Conservation (phyloP, 148 eudicot species). For the Silene conica region DNA sequence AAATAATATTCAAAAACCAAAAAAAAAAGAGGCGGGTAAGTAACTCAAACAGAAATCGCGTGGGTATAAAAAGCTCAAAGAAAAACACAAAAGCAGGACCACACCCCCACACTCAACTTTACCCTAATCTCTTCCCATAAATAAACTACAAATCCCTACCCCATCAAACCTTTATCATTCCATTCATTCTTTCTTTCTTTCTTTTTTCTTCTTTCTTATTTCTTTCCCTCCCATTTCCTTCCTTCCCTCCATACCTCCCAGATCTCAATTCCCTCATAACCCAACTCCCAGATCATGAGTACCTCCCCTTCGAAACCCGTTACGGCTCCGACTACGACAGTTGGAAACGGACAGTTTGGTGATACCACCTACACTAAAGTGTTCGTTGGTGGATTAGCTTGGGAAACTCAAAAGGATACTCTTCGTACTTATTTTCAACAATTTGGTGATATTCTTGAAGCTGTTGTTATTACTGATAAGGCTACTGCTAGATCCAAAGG, state of each 20-base stretch:
- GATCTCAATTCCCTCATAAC: neutral
- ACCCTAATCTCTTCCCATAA: conserved; percentile 4
- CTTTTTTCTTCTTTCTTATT: conserved; percentile 19
- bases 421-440: conserved; percentile 31
- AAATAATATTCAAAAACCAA: conserved; percentile 3
- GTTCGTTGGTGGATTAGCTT: conserved; percentile 38
- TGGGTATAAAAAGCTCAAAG: neutral
- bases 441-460: conserved; percentile 42
- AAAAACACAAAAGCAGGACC: neutral
- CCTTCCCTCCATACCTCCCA: neutral
- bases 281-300: neutral
- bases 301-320: neutral
- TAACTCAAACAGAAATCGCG: conserved; percentile 10
- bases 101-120: conserved; percentile 1
- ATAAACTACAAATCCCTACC: neutral
- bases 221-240: neutral
- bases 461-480: conserved; percentile 43
- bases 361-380: conserved; percentile 45
- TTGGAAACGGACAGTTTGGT: conserved; percentile 6
- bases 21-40: conserved; percentile 11
- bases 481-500: conserved; percentile 41
- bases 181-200: neutral
- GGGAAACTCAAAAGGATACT: conserved; percentile 45
- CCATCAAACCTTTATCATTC: conserved; percentile 4
- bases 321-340: neutral